A percentile compares a stretch with the other conserved stretches of the same genome.
phyloP scores from a whole-genome alignment of 2,329 filamentous ascomycete species.

The Colletotrichum karsti region DNA sequence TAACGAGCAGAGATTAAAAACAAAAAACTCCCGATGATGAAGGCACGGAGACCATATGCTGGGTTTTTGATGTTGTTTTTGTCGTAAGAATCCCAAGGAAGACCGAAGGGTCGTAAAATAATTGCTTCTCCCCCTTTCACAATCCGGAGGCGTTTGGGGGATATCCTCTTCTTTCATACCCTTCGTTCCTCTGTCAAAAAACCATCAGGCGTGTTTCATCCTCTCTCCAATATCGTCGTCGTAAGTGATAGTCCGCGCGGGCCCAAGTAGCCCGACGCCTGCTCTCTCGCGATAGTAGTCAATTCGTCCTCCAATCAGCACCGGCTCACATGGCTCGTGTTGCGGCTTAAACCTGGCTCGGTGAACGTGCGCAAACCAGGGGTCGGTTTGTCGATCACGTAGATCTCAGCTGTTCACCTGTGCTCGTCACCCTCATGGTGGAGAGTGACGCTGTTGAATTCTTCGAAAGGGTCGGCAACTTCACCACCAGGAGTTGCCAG shows the following conservation, averaged over 20 bases:
- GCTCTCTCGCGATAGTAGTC: background rate
- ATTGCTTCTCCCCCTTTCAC: background rate
- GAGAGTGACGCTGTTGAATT: slow-evolving; percentile 97
- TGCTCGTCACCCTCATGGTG: slow-evolving; percentile 89
- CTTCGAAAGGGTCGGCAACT: slow-evolving; percentile 87
- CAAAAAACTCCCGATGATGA: slow-evolving; percentile 28
- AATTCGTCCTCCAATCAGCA: background rate
- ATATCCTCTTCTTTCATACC: slow-evolving; percentile 6
- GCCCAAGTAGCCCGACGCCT: background rate
- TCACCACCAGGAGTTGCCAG: slow-evolving; percentile 87
- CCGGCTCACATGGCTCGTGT: background rate
- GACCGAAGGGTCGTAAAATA: background rate
- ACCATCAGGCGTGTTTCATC: slow-evolving; percentile 4
- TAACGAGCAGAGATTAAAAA: background rate
- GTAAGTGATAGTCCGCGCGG: slow-evolving; percentile 11
- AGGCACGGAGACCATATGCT: slow-evolving; percentile 26
- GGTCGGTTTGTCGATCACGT: background rate
- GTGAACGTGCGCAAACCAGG: background rate
- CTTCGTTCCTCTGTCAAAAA: background rate
- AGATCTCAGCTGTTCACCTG: slow-evolving; percentile 33
- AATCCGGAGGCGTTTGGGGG: background rate
- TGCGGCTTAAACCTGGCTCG: background rate
- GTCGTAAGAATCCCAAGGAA: slow-evolving; percentile 18
- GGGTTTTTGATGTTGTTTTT: slow-evolving; percentile 19
- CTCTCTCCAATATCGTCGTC: slow-evolving; percentile 14